Percentiles rank a stretch among this genome's conserved stretches.
phyloP scores from a whole-genome alignment of 495 filamentous ascomycete genomes.

The Pseudevernia furfuracea region DNA sequence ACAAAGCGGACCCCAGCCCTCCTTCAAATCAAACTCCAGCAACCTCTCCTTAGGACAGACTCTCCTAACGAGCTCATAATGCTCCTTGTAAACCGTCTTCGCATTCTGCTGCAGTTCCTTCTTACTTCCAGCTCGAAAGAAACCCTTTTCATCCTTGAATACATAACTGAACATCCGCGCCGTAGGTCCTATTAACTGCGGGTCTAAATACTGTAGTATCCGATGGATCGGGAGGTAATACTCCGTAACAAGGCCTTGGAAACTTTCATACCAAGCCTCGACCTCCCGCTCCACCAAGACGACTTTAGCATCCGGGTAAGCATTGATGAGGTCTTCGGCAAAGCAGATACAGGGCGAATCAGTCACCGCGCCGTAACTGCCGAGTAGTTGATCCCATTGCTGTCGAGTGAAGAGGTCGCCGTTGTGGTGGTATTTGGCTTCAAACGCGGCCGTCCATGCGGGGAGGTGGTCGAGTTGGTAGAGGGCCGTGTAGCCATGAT shows the following conservation, averaged over 20 bases:
- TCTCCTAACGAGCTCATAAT: conserved; percentile 34
- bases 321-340: conserved; percentile 44
- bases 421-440: conserved; percentile 41
- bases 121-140: conserved; percentile 9
- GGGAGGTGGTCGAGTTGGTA: conserved; percentile 33
- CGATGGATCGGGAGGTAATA: not conserved
- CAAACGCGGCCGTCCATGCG: conserved; percentile 46
- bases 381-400: conserved; percentile 49
- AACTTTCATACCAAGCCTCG: conserved; percentile 25
- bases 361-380: conserved; percentile 34
- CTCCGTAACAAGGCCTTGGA: conserved; percentile 16
- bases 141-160: conserved; percentile 11
- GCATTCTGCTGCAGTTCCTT: conserved; percentile 21
- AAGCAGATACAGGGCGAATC: conserved; percentile 46
- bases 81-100: conserved; percentile 25
- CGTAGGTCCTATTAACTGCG: conserved; percentile 7
- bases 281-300: conserved; percentile 41
- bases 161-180: not conserved
- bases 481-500: conserved; percentile 20
- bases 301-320: conserved; percentile 49
- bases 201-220: conserved; percentile 13
- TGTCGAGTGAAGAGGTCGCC: conserved; percentile 38
- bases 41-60: conserved; percentile 39
- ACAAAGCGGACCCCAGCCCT: conserved; percentile 47
- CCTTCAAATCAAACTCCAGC: conserved; percentile 40